Evolutionary conservation across 192 early-diverging fungal genomes (phyloP), one percentile per base, ranked within the genome.

Genomic region (Allomyces macrogynus): DNA sequence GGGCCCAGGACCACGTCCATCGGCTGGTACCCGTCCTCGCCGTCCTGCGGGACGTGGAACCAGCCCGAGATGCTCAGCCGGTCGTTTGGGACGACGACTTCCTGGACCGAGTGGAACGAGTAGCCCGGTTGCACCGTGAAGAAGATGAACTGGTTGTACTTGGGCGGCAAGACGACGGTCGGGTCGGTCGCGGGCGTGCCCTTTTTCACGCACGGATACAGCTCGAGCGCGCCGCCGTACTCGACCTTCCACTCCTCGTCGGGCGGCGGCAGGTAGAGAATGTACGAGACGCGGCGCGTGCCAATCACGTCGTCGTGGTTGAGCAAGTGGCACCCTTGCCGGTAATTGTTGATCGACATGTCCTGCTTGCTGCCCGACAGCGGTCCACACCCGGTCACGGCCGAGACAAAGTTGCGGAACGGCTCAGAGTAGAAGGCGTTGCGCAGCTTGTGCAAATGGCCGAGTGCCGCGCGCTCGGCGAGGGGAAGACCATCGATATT

Each of bases 221-320:
- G 78, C 72, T 90, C 89, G 64, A 90, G 67, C 2, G 83, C 84
- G 5, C 89, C 89, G 43, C 88, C 88, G 44, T 84, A 72, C 61
- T 73, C 70, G 4, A 76, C 73, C n/a, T 68, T 26, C 86, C 87
- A 89, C 22, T 62, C 57, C 7, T 81, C 74, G 18, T 76, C 73
- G 0, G 81, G 81, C 65, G 87, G 86, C 4, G 84, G 76, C 70
- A 90, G 67, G 67, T 90, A 90, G 60, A 90, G 72, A 40, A 90
- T 90, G 68, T 79, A 90, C 12, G 84, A 86, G 16, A 90, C 85
- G 8, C 80, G 71, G 9, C 89, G 77, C 57, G 84, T 81, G 1
- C 86, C 86, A 69, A 90, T 90, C 0, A 87, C 86, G 68, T 90
- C 89, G 77, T 90, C 89, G 67, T 90, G 89, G 26, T 81, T 78